Evolutionary conservation across 108 stramenopile genomes (phyloP).

Genomic region (Ochromonas danica): DNA sequence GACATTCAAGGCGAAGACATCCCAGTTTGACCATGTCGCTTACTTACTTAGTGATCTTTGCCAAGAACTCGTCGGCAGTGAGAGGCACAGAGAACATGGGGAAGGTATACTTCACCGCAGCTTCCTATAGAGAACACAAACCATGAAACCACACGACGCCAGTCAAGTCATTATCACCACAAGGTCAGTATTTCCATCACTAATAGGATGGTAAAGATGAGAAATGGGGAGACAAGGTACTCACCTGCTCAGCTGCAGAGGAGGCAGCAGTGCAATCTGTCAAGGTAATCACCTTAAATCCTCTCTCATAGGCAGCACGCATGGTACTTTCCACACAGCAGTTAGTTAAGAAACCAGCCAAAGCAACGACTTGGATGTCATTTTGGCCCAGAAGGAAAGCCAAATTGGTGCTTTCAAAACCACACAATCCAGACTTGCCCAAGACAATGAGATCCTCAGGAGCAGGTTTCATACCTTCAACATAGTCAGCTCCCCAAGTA

Average conservation of each 20-base stretch:
- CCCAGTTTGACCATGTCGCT: too few species aligned
- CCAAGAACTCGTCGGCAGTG: slow-evolving; percentile 56
- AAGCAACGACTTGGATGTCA: slow-evolving; percentile 59
- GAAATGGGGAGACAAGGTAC: background rate
- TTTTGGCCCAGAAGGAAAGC: slow-evolving; percentile 66
- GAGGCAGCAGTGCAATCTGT: slow-evolving; percentile 66
- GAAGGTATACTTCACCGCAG: slow-evolving; percentile 65
- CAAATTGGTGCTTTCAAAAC: slow-evolving; percentile 70
- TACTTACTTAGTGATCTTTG: too few species aligned
- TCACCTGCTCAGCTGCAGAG: slow-evolving; percentile 59
- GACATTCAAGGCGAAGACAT: too few species aligned
- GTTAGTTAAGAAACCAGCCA: slow-evolving; percentile 76
- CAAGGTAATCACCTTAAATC: slow-evolving; percentile 67
- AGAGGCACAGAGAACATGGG: slow-evolving; percentile 70
- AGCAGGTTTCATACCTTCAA: slow-evolving; percentile 60
- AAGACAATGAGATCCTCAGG: slow-evolving; percentile 58
- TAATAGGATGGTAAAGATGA: too few species aligned
- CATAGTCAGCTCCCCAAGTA: slow-evolving; percentile 52
- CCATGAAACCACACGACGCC: background rate
- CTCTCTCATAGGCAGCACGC: slow-evolving; percentile 71
- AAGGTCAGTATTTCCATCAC: too few species aligned
- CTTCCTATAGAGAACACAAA: slow-evolving; percentile 38
- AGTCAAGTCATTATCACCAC: background rate
- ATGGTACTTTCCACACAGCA: slow-evolving; percentile 76
- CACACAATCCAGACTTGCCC: slow-evolving; percentile 70